These are phyloP conservation scores for Paecilomyces sp. DNA, from an alignment of 2,329 filamentous ascomycete species.

Conservation along the genomic window DNA sequence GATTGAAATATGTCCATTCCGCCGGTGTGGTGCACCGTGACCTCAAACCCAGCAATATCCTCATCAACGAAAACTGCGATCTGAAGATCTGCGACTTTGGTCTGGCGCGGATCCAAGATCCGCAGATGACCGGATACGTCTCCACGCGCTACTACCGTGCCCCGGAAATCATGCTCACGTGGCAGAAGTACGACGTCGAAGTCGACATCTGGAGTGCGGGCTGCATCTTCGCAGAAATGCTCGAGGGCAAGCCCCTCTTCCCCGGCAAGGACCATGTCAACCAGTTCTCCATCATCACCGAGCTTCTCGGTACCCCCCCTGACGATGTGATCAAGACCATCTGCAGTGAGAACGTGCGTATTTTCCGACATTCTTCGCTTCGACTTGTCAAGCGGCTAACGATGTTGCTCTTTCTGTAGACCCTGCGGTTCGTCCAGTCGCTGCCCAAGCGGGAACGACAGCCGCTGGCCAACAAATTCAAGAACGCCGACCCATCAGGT, in stretches of 20 bases:
- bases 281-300: conserved; percentile 99
- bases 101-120: conserved; percentile 93
- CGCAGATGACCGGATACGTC: conserved; percentile 99
- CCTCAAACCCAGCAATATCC: conserved; percentile 96
- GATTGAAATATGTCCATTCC: conserved; percentile 97
- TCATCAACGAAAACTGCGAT: conserved; percentile 99
- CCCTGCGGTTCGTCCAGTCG: conserved; percentile 92
- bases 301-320: conserved; percentile 89
- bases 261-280: conserved; percentile 99
- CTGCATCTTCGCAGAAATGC: conserved; percentile 98
- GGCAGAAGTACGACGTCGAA: conserved; percentile 99
- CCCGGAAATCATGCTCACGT: conserved; percentile 99
- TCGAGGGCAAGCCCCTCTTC: conserved; percentile 96
- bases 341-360: conserved; percentile 86
- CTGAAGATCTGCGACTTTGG: conserved; percentile 99
- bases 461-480: conserved; percentile 82
- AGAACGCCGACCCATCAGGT: conserved; percentile 85
- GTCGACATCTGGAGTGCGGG: conserved; percentile 99
- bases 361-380: not conserved
- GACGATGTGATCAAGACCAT: conserved; percentile 99
- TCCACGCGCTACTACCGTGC: conserved; percentile 98
- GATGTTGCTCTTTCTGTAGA: conserved; percentile 46
- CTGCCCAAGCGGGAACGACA: conserved; percentile 90
- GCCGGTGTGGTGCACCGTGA: conserved; percentile 96
- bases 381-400: conserved; percentile 15